Evolutionary conservation across 2,329 filamentous ascomycete genomes (phyloP).

Genomic region (Alternaria longipes): DNA sequence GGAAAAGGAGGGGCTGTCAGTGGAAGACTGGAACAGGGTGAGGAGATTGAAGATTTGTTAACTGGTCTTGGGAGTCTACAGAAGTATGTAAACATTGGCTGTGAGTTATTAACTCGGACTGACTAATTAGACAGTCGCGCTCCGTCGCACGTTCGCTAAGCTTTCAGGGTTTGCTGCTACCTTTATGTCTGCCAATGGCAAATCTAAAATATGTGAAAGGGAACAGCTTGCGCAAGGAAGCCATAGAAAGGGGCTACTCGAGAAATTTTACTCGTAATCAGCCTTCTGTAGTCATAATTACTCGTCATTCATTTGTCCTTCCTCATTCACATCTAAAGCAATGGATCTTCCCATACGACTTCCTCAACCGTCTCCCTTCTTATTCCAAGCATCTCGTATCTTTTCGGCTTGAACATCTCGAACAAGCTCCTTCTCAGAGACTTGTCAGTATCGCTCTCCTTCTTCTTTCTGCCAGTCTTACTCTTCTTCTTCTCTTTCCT

Average conservation of each 20-base stretch:
- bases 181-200: neutral
- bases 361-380: constrained; percentile 1
- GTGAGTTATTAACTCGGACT: neutral
- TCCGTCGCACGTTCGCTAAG: neutral
- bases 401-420: neutral
- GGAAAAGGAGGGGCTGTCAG: neutral
- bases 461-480: neutral
- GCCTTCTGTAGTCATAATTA: too few species aligned
- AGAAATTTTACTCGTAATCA: neutral
- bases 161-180: neutral
- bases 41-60: neutral
- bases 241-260: neutral
- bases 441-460: neutral
- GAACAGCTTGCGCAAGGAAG: neutral
- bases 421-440: neutral
- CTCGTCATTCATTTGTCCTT: neutral
- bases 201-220: neutral
- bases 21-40: neutral
- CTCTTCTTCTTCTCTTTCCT: neutral
- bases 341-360: constrained; percentile 1
- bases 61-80: neutral
- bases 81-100: neutral
- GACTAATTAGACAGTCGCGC: neutral
- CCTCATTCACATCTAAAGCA: neutral
- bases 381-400: neutral